Evolutionary conservation across 192 early-diverging fungal species (phyloP).

Genomic region (Linderina pennispora): DNA sequence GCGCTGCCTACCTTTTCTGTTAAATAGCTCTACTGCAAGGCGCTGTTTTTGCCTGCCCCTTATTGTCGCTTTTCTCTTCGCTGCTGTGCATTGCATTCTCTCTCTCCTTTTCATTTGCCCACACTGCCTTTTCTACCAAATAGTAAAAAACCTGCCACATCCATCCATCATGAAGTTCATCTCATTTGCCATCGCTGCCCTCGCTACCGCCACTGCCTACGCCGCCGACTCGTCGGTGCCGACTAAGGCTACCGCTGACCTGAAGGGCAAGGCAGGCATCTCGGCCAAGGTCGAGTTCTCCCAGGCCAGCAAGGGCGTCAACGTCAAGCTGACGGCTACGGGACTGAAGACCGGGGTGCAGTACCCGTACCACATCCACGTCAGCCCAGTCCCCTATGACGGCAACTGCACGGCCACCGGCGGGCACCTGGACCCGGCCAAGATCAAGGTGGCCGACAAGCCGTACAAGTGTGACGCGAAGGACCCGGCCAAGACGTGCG

Average conservation of each 20-base stretch:
- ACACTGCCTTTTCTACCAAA: constrained; percentile 1
- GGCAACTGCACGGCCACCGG: constrained; percentile 46
- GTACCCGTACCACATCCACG: constrained; percentile 48
- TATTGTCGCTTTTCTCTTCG: not conserved
- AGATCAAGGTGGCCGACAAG: constrained; percentile 4
- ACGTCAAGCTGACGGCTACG: constrained; percentile 18
- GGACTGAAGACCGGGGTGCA: constrained; percentile 18
- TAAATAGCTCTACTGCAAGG: too few relatives aligned
- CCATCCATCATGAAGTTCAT: constrained; percentile 14
- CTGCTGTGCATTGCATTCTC: not conserved
- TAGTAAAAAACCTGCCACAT: not conserved
- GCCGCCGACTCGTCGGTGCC: not conserved
- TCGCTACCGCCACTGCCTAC: constrained; percentile 4
- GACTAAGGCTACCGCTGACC: not conserved
- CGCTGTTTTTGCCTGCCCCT: not conserved
- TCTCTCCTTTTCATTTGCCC: not conserved
- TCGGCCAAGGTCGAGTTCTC: constrained; percentile 14
- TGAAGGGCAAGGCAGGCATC: constrained; percentile 16
- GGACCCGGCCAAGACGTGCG: constrained; percentile 36
- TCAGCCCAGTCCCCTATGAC: constrained; percentile 19
- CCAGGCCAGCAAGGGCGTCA: constrained; percentile 12
- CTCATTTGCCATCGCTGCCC: constrained; percentile 6
- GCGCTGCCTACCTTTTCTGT: too few relatives aligned
- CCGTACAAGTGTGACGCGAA: constrained; percentile 29
- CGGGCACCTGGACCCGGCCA: constrained; percentile 41